A percentile compares a stretch with the other conserved stretches of the same genome.
phyloP scores from a whole-genome alignment of 306 rosid genomes.

The Cucurbita moschata region DNA sequence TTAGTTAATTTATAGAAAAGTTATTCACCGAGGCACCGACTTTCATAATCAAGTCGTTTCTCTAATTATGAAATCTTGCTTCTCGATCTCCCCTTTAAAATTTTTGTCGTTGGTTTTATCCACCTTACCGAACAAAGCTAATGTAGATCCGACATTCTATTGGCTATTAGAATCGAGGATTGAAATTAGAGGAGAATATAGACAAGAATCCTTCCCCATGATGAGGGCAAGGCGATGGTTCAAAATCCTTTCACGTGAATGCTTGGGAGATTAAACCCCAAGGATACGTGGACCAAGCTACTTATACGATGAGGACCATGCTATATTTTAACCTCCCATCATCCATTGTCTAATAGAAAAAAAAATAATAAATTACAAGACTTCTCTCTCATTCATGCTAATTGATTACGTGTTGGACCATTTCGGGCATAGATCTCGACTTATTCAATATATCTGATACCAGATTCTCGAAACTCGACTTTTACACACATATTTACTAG shows the following conservation, averaged over 20 bases:
- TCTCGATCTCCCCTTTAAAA: neutral
- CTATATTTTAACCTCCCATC: neutral
- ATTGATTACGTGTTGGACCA: neutral
- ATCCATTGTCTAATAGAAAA: neutral
- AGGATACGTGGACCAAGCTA: conserved; percentile 7
- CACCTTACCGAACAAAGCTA: neutral
- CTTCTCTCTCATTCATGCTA: neutral
- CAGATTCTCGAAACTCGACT: neutral
- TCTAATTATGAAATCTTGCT: neutral
- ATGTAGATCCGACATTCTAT: neutral
- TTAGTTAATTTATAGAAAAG: neutral
- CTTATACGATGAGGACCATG: neutral
- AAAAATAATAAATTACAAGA: neutral
- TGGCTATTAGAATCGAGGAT: neutral
- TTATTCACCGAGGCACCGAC: neutral
- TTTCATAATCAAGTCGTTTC: neutral
- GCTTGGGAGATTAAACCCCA: neutral
- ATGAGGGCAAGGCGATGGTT: neutral
- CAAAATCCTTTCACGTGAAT: conserved; percentile 9
- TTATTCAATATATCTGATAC: too few relatives aligned
- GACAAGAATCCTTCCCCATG: neutral
- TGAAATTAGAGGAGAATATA: neutral
- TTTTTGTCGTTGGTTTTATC: neutral
- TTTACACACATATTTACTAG: neutral
- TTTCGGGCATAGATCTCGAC: neutral